Percentiles rank a stretch among this genome's conserved stretches.
These are phyloP conservation scores for Phytophthora gonapodyides DNA, from an alignment of 352 stramenopile genomes.

Conservation along the genomic window DNA sequence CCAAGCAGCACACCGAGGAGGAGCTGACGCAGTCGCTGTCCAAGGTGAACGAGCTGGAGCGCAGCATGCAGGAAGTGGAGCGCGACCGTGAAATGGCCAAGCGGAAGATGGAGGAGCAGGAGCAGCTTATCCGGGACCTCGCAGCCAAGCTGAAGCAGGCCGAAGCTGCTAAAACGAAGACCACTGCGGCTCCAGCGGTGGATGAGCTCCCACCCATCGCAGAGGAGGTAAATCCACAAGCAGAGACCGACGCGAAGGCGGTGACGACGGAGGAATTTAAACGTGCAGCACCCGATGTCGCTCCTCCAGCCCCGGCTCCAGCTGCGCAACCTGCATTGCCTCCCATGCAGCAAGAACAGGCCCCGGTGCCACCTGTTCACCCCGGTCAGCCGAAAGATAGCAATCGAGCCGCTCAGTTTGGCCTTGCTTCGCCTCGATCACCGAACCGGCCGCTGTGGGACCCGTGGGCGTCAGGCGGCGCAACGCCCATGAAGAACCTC, in stretches of 20 bases:
- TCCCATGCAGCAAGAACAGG: conserved; percentile 1
- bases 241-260: conserved; percentile 1
- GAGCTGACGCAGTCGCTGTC: conserved; percentile 51
- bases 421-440: conserved; percentile 35
- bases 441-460: conserved; percentile 47
- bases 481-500: conserved; percentile 41
- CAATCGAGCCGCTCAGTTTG: conserved; percentile 22
- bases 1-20: conserved; percentile 54
- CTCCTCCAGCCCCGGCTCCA: neutral
- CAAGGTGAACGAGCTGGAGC: conserved; percentile 51
- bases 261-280: neutral
- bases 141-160: conserved; percentile 41
- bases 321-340: neutral
- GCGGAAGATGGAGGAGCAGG: conserved; percentile 46
- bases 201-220: conserved; percentile 34
- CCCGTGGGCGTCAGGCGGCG: conserved; percentile 46
- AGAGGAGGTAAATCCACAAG: conserved; percentile 27
- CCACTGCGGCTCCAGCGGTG: conserved; percentile 4
- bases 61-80: conserved; percentile 47
- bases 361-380: conserved; percentile 1
- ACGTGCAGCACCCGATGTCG: neutral
- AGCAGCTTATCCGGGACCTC: conserved; percentile 47
- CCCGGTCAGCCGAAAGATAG: conserved; percentile 12
- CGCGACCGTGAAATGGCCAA: conserved; percentile 38
- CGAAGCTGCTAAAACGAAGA: conserved; percentile 23